Conservation (phyloP, 2,329 filamentous ascomycete genomes). For the Colletotrichum tamarilloi region DNA sequence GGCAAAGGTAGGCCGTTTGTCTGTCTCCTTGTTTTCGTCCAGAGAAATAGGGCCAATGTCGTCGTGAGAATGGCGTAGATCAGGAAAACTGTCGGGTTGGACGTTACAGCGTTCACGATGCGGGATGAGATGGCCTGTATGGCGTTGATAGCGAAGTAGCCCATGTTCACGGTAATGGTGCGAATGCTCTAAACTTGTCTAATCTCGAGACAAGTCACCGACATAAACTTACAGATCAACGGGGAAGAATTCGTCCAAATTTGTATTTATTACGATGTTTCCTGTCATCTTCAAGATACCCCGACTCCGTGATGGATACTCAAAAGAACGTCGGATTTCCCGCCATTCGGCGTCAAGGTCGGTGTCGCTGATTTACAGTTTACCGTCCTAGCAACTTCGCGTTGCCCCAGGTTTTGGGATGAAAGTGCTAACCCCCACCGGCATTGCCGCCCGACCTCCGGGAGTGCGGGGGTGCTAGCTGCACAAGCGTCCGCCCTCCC, state of each 20-base stretch:
- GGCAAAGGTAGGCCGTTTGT: background rate
- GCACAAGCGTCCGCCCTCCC: background rate
- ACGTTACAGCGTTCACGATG: background rate
- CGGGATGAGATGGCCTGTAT: background rate
- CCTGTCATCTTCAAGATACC: background rate
- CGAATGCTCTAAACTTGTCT: background rate
- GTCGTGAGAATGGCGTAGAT: background rate
- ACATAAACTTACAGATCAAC: background rate
- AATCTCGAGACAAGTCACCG: background rate
- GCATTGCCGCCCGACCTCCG: background rate
- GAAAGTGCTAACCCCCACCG: background rate
- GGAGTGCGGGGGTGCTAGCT: background rate
- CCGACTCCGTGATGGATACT: background rate
- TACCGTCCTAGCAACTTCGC: background rate
- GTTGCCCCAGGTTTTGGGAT: background rate
- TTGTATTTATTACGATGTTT: background rate
- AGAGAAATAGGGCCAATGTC: background rate
- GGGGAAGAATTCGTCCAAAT: background rate
- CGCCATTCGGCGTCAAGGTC: background rate
- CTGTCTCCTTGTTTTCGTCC: background rate
- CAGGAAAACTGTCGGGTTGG: background rate
- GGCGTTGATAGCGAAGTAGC: background rate
- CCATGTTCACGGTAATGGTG: background rate
- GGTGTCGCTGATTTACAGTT: background rate
- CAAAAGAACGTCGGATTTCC: background rate